phyloP scores from a whole-genome alignment of 1,284 basidiomycete species.

The Boletus smithii region DNA sequence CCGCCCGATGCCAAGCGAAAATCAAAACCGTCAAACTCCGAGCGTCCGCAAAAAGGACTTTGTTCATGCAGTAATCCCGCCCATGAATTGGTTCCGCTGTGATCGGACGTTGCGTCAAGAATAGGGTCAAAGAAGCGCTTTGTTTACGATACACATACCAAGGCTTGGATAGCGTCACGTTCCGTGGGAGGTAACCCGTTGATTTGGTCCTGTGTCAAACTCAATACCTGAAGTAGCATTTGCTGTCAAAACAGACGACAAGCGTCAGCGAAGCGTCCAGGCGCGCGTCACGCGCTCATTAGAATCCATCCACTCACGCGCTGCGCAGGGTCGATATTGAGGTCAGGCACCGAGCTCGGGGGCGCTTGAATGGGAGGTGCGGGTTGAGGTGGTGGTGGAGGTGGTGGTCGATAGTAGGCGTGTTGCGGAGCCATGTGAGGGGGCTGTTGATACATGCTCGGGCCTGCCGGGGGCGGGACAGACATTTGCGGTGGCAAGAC shows the following conservation, averaged over 20 bases:
- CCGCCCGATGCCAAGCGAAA: not conserved
- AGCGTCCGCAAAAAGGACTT: too few species aligned
- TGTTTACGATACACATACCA: conserved; percentile 55
- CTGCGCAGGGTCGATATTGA: conserved; percentile 35
- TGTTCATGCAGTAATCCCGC: conserved; percentile 32
- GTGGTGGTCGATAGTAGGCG: conserved; percentile 46
- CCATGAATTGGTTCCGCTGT: conserved; percentile 51
- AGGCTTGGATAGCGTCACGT: conserved; percentile 78
- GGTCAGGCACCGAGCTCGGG: conserved; percentile 27
- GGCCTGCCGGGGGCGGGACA: conserved; percentile 33
- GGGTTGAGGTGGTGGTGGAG: conserved; percentile 28
- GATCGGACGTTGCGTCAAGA: conserved; percentile 6
- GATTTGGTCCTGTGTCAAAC: conserved; percentile 85
- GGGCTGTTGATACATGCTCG: conserved; percentile 36
- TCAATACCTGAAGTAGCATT: conserved; percentile 85
- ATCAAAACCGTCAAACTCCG: not conserved
- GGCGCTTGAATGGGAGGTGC: conserved; percentile 29
- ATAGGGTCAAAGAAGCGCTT: not conserved
- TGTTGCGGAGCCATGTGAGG: conserved; percentile 42
- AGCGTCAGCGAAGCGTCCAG: not conserved
- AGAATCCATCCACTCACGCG: conserved; percentile 24
- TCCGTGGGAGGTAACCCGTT: conserved; percentile 80
- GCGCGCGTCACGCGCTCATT: not conserved
- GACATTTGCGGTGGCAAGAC: conserved; percentile 34
- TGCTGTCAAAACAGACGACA: conserved; percentile 43